A percentile compares a stretch with the other conserved stretches of the same genome.
Evolutionary conservation across 2,329 filamentous ascomycete species (phyloP).

Genomic region (Pseudogymnoascus sp.): DNA sequence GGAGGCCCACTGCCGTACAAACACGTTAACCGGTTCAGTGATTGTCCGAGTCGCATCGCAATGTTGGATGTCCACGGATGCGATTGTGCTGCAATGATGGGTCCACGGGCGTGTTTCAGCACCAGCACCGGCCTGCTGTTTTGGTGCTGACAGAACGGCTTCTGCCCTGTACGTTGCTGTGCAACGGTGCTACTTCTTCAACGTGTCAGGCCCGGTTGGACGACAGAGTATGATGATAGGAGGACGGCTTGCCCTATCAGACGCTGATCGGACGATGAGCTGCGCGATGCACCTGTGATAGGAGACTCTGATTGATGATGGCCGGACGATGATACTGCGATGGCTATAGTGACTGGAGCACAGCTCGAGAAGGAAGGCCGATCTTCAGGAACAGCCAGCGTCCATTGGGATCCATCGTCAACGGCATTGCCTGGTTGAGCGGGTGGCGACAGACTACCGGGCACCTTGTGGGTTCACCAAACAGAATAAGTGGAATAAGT

Average conservation of each 20-base stretch:
- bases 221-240: not conserved
- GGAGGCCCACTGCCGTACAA: not conserved
- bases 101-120: not conserved
- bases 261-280: not conserved
- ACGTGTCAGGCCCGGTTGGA: not conserved
- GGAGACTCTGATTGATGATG: not conserved
- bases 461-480: not conserved
- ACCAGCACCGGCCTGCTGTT: not conserved
- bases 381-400: not conserved
- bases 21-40: not conserved
- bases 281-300: not conserved
- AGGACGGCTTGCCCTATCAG: not conserved
- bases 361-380: not conserved
- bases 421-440: not conserved
- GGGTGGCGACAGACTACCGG: not conserved
- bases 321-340: not conserved
- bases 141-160: not conserved
- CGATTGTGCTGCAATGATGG: not conserved
- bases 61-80: not conserved
- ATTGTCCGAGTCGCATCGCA: constrained; percentile 2
- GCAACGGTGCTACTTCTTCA: not conserved
- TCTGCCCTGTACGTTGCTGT: not conserved
- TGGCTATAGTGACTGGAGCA: not conserved
- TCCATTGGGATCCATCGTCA: not conserved
- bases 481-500: not conserved